A percentile compares a stretch with the other conserved stretches of the same genome.
These are phyloP conservation scores for Chrysanthemum makinoi DNA, from an alignment of 129 eudicot species.

Conservation along the genomic window DNA sequence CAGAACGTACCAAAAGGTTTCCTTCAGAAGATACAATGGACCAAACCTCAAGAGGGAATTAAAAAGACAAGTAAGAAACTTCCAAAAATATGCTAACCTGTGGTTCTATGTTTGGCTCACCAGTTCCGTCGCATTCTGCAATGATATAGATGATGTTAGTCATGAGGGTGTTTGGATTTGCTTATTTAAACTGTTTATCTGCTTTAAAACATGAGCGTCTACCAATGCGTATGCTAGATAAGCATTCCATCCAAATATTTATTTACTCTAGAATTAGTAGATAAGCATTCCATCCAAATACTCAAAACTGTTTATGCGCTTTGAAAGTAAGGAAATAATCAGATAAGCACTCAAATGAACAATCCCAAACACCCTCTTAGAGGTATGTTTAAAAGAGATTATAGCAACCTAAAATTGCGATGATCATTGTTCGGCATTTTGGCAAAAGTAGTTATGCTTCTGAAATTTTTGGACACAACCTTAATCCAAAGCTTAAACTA, in stretches of 20 bases:
- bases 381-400: conserved; percentile 1
- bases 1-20: not conserved
- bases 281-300: no score
- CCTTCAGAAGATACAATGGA: not conserved
- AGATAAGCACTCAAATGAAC: no score
- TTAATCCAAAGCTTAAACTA: conserved; percentile 7
- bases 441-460: not conserved
- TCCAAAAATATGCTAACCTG: conserved; percentile 55
- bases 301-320: no score
- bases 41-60: not conserved
- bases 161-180: not conserved
- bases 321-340: no score
- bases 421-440: not conserved
- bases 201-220: no score
- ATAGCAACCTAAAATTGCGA: not conserved
- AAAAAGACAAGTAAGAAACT: not conserved
- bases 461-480: not conserved
- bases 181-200: no score
- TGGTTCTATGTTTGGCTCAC: conserved; percentile 85
- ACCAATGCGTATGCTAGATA: no score
- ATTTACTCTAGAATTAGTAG: no score
- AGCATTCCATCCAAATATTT: no score
- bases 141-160: conserved; percentile 8
- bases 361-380: not conserved
- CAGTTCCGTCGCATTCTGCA: conserved; percentile 98